phyloP scores from a whole-genome alignment of 495 filamentous ascomycete genomes.

The Neurospora hispaniola region DNA sequence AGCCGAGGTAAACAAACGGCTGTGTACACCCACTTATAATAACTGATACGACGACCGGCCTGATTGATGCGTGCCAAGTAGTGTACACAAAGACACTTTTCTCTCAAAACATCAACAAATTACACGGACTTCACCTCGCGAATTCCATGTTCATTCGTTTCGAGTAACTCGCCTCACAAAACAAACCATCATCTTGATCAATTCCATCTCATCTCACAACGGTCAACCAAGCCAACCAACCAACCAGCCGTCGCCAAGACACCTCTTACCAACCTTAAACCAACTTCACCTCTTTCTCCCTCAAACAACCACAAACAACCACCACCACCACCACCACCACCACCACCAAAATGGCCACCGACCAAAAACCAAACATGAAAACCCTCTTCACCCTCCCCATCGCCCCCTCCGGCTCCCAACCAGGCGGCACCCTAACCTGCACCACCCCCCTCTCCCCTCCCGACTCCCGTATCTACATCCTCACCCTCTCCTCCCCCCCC shows the following conservation, averaged over 20 bases:
- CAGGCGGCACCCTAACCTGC: constrained; percentile 44
- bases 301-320: background rate
- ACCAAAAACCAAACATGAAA: background rate
- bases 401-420: constrained; percentile 17
- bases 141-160: background rate
- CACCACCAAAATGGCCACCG: constrained; percentile 3
- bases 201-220: background rate
- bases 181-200: background rate
- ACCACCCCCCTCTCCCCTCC: constrained; percentile 35
- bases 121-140: background rate
- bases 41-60: background rate
- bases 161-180: background rate
- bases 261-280: background rate
- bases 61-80: background rate
- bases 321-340: background rate
- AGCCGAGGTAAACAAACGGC: background rate
- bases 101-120: background rate
- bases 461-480: constrained; percentile 45
- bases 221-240: background rate
- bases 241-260: background rate
- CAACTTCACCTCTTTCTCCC: background rate
- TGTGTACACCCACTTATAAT: background rate
- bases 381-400: constrained; percentile 35
- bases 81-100: background rate
- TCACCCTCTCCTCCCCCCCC: constrained; percentile 54